Percentiles rank a stretch among this genome's conserved stretches.
Evolutionary conservation across 129 eudicot species (phyloP).

Genomic region (Artemisia annua): DNA sequence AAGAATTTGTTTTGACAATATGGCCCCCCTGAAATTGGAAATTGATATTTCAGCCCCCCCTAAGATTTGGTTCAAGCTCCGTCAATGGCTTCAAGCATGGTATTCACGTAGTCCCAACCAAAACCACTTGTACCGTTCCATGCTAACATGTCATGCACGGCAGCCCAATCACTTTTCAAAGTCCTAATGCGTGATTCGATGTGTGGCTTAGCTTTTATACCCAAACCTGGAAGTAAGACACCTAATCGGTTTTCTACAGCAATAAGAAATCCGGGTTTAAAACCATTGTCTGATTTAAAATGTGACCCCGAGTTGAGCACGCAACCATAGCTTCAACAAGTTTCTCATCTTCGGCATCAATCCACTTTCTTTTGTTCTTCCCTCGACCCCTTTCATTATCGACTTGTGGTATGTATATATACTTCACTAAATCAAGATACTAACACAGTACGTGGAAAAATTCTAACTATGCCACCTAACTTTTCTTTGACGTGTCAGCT

Average conservation of each 20-base stretch:
- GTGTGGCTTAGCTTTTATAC: constrained; percentile 5
- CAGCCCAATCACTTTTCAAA: not conserved
- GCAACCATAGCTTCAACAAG: not conserved
- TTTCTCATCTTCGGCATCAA: not conserved
- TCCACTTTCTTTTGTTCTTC: not conserved
- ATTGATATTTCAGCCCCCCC: too few relatives aligned
- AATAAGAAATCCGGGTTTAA: not conserved
- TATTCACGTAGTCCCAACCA: not conserved
- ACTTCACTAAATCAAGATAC: too few relatives aligned
- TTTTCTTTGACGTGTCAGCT: too few relatives aligned
- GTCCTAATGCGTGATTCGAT: constrained; percentile 1
- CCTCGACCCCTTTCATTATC: not conserved
- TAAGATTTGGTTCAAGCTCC: too few relatives aligned
- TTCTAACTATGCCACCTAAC: too few relatives aligned
- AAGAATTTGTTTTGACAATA: too few relatives aligned
- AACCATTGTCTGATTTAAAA: not conserved
- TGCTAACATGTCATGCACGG: constrained; percentile 1
- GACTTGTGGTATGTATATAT: too few relatives aligned
- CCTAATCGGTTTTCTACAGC: not conserved
- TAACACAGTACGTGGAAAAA: too few relatives aligned
- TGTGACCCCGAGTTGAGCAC: not conserved
- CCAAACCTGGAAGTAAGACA: not conserved
- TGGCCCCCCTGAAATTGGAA: too few relatives aligned
- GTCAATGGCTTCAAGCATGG: too few relatives aligned
- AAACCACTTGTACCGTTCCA: constrained; percentile 4